Evolutionary conservation across 768 basidiomycete genomes (phyloP), one percentile per base, ranked within the genome.

Genomic region (Tubosaeta sp.): DNA sequence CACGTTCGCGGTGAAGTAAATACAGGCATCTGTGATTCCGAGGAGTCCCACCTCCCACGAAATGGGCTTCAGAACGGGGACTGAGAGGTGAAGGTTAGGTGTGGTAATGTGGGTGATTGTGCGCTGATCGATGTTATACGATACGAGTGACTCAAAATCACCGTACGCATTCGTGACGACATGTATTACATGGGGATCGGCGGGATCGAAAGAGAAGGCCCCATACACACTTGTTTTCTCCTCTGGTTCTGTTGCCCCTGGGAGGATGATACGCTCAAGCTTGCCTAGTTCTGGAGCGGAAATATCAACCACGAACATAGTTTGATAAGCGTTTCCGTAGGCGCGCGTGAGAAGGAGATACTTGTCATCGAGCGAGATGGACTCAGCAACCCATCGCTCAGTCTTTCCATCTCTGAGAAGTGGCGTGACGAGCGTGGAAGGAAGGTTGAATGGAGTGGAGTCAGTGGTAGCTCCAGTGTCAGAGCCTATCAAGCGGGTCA

Each of bases 341-440:
- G 26, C 22, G 17, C 72, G 63, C 16, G 59, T 59, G 38, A 75
- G 59, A 34, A 72, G 61, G 6, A 75, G 43, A n/a, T 69, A 68
- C 42, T 66, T 64, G 46, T 75, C 72, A 37, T 76, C 73, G 45
- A 71, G 42, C 22, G 74, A 75, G 50, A 76, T 65, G 43, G 68
- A 67, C 38, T 26, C 48, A 25, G 61, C 56, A n/a, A 19, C 17
- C 71, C 70, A 74, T 50, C 60, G 54, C 37, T 71, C 61, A 4
- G 71, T 64, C 48, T 63, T 72, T 29, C 66, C 68, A 25, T 65
- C 62, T 14, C 56, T 61, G 25, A 62, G 50, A 22, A 55, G 65
- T 38, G 73, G 65, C 1, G 73, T 72, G 8, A 76, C 55, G 7
- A 72, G 56, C 52, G 54, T 59, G 10, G 73, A 66, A 25, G 71